Evolutionary conservation across 176 grass and related monocot genomes (phyloP), one percentile per base, ranked within the genome.

Genomic region (Urochloa ruziziensis): DNA sequence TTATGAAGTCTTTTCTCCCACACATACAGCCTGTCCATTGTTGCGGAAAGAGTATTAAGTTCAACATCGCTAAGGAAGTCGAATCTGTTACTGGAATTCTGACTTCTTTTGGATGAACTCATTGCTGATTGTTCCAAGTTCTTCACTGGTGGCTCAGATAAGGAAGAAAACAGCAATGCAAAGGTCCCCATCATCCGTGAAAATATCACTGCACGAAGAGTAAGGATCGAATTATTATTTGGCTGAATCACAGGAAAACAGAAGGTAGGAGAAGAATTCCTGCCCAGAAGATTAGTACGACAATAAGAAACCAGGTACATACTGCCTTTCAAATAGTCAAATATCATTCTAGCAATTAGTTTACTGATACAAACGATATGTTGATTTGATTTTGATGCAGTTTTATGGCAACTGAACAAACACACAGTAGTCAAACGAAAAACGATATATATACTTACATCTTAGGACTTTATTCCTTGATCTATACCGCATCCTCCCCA

Each of bases 1-100:
- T 91, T 94, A 65, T 97, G 89, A 77, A 97, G 95, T 37, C 83
- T 92, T 85, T 94, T 91, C 90, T 97, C 95, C 95, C 95, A 97
- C 74, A 84, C 66, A 44, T 86, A 89, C 56, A 97, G 70, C 70
- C 86, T 90, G 5, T 97, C 92, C 79, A 97, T 82, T 81, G 90
- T 85, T 67, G 88, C 84, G 6, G 95, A 94, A 81, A 97, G 95
- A 34, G 91, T 93, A 66, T 84, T 89, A 44, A 85, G 53, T 15
- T 97, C 94, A 74, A 88, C 18, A 80, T 80, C 81, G 29, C 73
- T 40, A 67, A 77, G 8, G 27, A 67, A 61, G 70, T 61, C 70
- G 23, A 62, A 79, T 81, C 35, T 72, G 80, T 46, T 76, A 65
- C 49, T 73, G 0, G 33, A 47, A 80, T 78, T 61, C 19, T 85